These are phyloP conservation scores for Lipomyces yamadae DNA, from an alignment of 805 yeast genomes.

Conservation along the genomic window DNA sequence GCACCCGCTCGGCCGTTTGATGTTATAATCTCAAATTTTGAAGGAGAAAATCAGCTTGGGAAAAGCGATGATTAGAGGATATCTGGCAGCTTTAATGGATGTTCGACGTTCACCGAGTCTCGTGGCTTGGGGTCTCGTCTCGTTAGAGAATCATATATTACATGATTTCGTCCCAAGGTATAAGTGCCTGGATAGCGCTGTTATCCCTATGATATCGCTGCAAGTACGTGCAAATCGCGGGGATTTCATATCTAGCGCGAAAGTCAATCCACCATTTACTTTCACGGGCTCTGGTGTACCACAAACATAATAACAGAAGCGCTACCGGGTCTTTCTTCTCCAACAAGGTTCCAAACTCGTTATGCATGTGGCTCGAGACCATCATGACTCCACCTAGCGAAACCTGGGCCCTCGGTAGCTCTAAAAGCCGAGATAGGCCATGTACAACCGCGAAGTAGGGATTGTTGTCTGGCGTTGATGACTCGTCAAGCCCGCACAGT, in stretches of 20 bases:
- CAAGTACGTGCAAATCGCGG: background rate
- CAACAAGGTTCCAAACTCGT: background rate
- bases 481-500: conserved; percentile 3
- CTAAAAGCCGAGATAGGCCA: background rate
- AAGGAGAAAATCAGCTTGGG: too few species aligned
- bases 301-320: background rate
- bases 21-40: too few species aligned
- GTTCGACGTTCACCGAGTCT: too few species aligned
- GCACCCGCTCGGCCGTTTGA: too few species aligned
- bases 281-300: background rate
- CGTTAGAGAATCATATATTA: background rate
- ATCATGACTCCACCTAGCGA: background rate
- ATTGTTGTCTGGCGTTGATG: background rate
- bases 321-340: conserved; percentile 3
- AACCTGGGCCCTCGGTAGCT: background rate
- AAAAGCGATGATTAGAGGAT: too few species aligned
- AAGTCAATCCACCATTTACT: background rate
- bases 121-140: too few species aligned
- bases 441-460: background rate
- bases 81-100: too few species aligned
- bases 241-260: background rate
- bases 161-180: background rate
- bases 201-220: background rate
- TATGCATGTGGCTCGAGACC: background rate
- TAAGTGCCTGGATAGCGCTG: conserved; percentile 5